Conservation (phyloP, 768 basidiomycete species). For the Boletus sp. region DNA sequence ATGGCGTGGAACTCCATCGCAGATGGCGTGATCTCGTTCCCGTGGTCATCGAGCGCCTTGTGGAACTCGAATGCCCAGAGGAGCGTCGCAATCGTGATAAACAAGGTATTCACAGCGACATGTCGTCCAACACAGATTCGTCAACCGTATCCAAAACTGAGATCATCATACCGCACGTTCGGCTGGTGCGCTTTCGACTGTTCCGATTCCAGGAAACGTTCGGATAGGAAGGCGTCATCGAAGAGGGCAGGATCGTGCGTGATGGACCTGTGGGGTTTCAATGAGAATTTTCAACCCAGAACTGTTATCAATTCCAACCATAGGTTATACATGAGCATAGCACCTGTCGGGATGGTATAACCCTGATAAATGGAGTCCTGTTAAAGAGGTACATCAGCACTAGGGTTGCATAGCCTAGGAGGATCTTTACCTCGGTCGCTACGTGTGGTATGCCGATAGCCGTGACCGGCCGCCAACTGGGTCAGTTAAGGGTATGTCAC, state of each 20-base stretch:
- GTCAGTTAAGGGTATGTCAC: neutral
- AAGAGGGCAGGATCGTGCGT: conserved; percentile 7
- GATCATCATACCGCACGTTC: conserved; percentile 9
- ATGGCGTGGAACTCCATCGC: conserved; percentile 6
- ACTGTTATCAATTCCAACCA: neutral
- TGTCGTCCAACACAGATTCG: conserved; percentile 8
- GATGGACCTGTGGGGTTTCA: neutral
- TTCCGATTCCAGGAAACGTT: conserved; percentile 8
- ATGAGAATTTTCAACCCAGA: neutral
- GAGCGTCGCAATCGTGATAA: conserved; percentile 7
- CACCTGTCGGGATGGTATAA: conserved; percentile 4
- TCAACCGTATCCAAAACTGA: conserved; percentile 12
- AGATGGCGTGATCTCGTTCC: conserved; percentile 6
- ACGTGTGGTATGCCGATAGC: conserved; percentile 4
- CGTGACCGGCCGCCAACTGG: conserved; percentile 8
- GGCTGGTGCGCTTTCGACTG: neutral
- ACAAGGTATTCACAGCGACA: conserved; percentile 6
- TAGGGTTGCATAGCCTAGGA: neutral
- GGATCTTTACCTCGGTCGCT: neutral
- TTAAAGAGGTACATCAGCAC: neutral
- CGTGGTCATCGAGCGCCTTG: conserved; percentile 3
- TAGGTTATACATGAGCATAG: conserved; percentile 2
- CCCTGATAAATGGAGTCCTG: neutral
- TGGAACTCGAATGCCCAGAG: conserved; percentile 8
- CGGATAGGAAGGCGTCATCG: conserved; percentile 14